Base-by-base conservation (phyloP, 2,329 filamentous ascomycete species). In the Trichoderma harzianum region DNA sequence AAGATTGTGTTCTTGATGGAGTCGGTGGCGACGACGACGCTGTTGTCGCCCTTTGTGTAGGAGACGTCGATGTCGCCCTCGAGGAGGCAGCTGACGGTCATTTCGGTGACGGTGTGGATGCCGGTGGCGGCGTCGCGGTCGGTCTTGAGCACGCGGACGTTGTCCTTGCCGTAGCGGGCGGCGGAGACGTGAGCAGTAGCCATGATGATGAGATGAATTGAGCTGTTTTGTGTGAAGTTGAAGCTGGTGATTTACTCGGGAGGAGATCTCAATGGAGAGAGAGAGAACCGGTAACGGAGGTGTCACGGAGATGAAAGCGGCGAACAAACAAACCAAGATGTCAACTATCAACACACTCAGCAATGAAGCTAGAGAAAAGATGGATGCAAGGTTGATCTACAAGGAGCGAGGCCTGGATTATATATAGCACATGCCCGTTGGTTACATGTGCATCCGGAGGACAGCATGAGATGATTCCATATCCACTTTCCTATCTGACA, bases 1-100 rank as follows among this genome's bases (percentile, higher is more conserved):
- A 96, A 97, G 80, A 93, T 91, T 77, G 93, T 98, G 84, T 99
- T 97, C 86, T 99, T 99, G 85, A 98, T 97, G 30, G 94, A 95
- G 83, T 99, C 96, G 73, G 96, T 99, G 74, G 96, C 94, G 73
- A 99, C 95, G 72, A 99, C 90, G 75, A 97, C 93, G 78, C 91
- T 93, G 87, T 99, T 99, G 86, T 99, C 95, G 77, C 94, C 95
- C 79, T 89, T 83, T 74, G 95, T 99, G 87, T 97, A 99, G 75
- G 93, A 97, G 74, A 78, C 89, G 69, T 96, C 93, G 77, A 99
- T 98, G 72, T 94, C 92, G 77, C 96, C 96, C 85, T 98, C 94
- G 34, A 99, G 89, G 66, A 98, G 87, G 74, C 94, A 94, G 84
- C 93, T 93, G 77, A 99, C 93, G 53, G 94, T 98, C 92, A 97